Evolutionary conservation across 2,329 filamentous ascomycete genomes (phyloP), one percentile per base, ranked within the genome.

Genomic region (Penicillium glabrum): DNA sequence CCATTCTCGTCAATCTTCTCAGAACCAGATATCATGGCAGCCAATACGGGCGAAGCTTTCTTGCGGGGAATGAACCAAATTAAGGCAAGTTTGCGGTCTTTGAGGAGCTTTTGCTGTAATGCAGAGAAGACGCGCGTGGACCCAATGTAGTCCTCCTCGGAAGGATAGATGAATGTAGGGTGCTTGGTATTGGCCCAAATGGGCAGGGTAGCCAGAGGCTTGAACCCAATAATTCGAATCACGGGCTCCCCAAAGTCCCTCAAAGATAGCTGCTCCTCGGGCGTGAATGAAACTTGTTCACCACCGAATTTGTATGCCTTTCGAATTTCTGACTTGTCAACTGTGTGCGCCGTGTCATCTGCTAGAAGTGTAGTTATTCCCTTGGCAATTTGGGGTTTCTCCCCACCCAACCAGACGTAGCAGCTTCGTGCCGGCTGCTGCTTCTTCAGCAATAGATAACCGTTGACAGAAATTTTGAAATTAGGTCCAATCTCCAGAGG

Each of bases 281-380:
- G 83, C 0, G 87, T 87, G 72, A 99, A 99, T 48, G 89, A 84
- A 46, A 99, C 86, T 47, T 91, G 91, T 63, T 96, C 91, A 39
- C 91, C 93, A 13, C 93, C 95, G 69, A 98, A 98, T 67, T 95
- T 97, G 80, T 95, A 99, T 0, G 93, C 95, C 74, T 95, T 97
- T 57, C 89, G 89, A 21, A 96, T 84, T 67, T 98, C 92, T 3
- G 77, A 78, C 65, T 93, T 93, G 61, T 96, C 88, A 0, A 98
- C 86, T 0, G 86, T 85, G 37, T 87, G 83, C 2, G 88, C 85
- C 19, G 87, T 92, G 64, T 96, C 91, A 59, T 91, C 89, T 4
- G 91, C 88, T 54, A 93, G 82, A 55, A 87, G 85, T 1, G 86
- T 87, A 0, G 90, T 95, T 65, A 89, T 84, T 1, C 89, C 86